Base-by-base conservation (phyloP, 768 basidiomycete species). In the Kwoniella sp. region DNA sequence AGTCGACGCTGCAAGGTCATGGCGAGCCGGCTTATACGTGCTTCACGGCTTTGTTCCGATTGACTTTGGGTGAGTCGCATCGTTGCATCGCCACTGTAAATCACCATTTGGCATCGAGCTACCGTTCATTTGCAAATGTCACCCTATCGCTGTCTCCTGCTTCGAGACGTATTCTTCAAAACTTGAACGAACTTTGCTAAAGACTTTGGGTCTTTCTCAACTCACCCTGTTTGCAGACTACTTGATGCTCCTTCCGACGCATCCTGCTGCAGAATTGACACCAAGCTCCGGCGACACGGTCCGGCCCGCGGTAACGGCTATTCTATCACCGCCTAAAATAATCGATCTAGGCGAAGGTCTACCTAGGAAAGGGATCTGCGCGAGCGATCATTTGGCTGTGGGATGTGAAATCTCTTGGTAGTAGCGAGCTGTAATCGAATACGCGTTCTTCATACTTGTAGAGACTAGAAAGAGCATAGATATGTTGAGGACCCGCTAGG, bases 351-450 rank as follows among this genome's bases (percentile, higher is more conserved):
- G 83, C 9, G 84, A 84, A 4, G 95, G 93, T 4, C 82, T 98
- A 31, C 94, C 95, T n/a, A 84, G 86, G 74, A 86, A 86, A 69
- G 87, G 86, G 15, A 82, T 95, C 52, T 90, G 89, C 73, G 90
- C 90, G 11, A 91, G 89, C 71, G 95, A 97, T 81, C 95, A 96
- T 76, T 84, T 92, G 63, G 89, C 89, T 2, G 83, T 98, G 13
- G 87, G 86, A 31, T 87, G 86, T 1, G 89, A 91, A 68, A 29
- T 76, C 13, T 37, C 48, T 0, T 73, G 70, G 68, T 78, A 45
- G n/a, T n/a, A n/a, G n/a, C n/a, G n/a, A n/a, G n/a, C n/a, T n/a
- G n/a, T n/a, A n/a, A n/a, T n/a, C n/a, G n/a, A n/a, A n/a, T n/a
- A n/a, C n/a, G n/a, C n/a, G n/a, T n/a, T n/a, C n/a, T n/a, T n/a